phyloP scores from a whole-genome alignment of 1,284 basidiomycete genomes.

The Leccinum fallax region DNA sequence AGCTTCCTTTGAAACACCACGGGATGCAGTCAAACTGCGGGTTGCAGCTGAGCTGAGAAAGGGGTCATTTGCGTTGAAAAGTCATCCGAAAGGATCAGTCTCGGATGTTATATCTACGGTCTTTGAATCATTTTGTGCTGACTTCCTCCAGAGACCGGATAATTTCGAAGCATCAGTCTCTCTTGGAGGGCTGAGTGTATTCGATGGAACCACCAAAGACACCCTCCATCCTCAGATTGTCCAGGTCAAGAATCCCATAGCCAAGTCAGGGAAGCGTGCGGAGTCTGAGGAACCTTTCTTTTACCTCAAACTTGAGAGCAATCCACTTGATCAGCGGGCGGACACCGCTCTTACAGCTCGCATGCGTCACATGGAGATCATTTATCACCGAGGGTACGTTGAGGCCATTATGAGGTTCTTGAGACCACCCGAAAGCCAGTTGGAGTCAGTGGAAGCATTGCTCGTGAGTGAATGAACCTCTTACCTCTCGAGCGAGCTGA shows the following conservation, averaged over 20 bases:
- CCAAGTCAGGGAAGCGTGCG: slow-evolving; percentile 27
- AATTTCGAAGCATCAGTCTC: slow-evolving; percentile 82
- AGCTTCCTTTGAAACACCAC: slow-evolving; percentile 69
- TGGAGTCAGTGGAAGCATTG: slow-evolving; percentile 93
- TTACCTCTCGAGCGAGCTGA: slow-evolving; percentile 8
- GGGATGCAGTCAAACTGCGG: slow-evolving; percentile 82
- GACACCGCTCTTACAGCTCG: slow-evolving; percentile 90
- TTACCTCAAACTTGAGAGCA: slow-evolving; percentile 89
- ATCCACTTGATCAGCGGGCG: slow-evolving; percentile 91
- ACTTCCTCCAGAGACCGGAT: slow-evolving; percentile 84
- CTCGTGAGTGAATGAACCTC: slow-evolving; percentile 50
- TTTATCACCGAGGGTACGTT: slow-evolving; percentile 94
- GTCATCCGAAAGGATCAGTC: slow-evolving; percentile 62
- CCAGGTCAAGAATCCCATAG: slow-evolving; percentile 71
- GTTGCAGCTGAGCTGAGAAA: slow-evolving; percentile 81
- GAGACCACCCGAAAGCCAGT: slow-evolving; percentile 91
- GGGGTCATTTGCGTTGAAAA: slow-evolving; percentile 84
- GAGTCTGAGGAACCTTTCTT: slow-evolving; percentile 81
- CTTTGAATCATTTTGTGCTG: slow-evolving; percentile 88
- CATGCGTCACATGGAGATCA: slow-evolving; percentile 97
- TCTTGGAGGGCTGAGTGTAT: slow-evolving; percentile 87
- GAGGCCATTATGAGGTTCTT: slow-evolving; percentile 94
- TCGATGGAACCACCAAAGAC: slow-evolving; percentile 85
- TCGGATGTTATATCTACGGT: slow-evolving; percentile 86
- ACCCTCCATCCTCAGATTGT: slow-evolving; percentile 94